Evolutionary conservation across 257 asterid species (phyloP), one percentile per base, ranked within the genome.

Genomic region (Echium plantagineum): DNA sequence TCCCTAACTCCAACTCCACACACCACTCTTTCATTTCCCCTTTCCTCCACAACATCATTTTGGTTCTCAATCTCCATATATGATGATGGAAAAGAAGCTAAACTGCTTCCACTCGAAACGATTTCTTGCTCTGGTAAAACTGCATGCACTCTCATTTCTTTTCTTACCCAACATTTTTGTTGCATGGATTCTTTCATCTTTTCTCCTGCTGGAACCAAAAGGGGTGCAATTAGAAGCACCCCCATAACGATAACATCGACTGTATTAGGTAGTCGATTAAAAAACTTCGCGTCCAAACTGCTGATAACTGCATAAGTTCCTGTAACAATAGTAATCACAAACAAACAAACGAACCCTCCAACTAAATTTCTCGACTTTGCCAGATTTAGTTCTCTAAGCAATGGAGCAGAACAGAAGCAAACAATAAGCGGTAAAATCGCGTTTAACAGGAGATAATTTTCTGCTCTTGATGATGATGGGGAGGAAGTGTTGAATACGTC

Each of bases 271-370:
- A 83, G 28, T 2, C 42, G 20, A 8, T 59, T 60, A 19, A 71
- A 13, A 15, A 64, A 10, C 17, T 16, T 61, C 16, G 77, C 24
- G 4, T 69, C 73, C 30, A 84, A 55, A 42, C 94, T 80, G 9
- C 86, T 79, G 5, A 73, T 15, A 49, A 90, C 84, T 0, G 90
- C 90, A 19, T 79, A 87, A 13, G 65, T 0, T 0, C 96, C 96
- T 0, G 94, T 87, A 0, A 64, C 56, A 0, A 67, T 26, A 0
- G 97, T 80, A 16, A 90, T 72, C 16, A 63, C 64, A 9, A 79
- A 85, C 88, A 87, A 75, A 5, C 77, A 16, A 15, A 61, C n/a
- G 24, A 87, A 87, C 28, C 97, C 97, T 20, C 72, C 49, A 0
- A 83, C 73, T 35, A 90, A 54, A 9, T 72, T 81, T 69, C 74